A percentile compares a stretch with the other conserved stretches of the same genome.
These are phyloP conservation scores for Albugo candida DNA, from an alignment of 352 stramenopile genomes.

Conservation along the genomic window DNA sequence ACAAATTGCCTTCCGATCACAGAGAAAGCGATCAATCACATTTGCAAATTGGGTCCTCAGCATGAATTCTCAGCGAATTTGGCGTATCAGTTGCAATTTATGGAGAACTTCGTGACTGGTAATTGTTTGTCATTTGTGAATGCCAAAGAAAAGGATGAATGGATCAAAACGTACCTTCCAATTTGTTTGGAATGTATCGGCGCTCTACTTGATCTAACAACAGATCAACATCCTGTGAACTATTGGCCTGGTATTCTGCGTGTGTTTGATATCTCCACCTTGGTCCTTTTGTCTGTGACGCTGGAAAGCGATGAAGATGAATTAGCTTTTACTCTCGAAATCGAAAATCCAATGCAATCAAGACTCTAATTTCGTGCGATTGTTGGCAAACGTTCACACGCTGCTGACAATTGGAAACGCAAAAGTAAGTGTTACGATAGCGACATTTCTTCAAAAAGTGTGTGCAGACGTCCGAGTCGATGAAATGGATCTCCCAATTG, in stretches of 20 bases:
- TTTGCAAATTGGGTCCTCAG: conserved; percentile 30
- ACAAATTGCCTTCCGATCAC: too few species aligned
- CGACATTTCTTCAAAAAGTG: too few species aligned
- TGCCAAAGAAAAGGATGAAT: conserved; percentile 19
- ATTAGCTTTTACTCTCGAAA: not conserved
- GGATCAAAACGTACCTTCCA: conserved; percentile 31
- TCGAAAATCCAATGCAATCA: not conserved
- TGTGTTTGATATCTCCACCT: conserved; percentile 32
- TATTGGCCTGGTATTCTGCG: conserved; percentile 21
- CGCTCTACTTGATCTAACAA: conserved; percentile 30
- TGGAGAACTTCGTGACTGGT: conserved; percentile 28
- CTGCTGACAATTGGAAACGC: too few species aligned
- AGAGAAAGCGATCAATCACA: conserved; percentile 13
- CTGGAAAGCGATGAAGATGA: not conserved
- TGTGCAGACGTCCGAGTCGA: too few species aligned
- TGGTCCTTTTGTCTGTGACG: conserved; percentile 10
- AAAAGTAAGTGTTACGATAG: too few species aligned
- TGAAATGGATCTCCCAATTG: too few species aligned
- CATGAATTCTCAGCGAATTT: conserved; percentile 22
- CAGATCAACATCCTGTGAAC: conserved; percentile 1
- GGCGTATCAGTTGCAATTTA: conserved; percentile 19
- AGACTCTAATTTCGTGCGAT: too few species aligned
- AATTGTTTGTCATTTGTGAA: conserved; percentile 14
- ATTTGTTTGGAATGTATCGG: conserved; percentile 51
- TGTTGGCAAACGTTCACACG: too few species aligned